Evolutionary conservation across 306 rosid species (phyloP), one percentile per base, ranked within the genome.

Genomic region (Begonia loranthoides): DNA sequence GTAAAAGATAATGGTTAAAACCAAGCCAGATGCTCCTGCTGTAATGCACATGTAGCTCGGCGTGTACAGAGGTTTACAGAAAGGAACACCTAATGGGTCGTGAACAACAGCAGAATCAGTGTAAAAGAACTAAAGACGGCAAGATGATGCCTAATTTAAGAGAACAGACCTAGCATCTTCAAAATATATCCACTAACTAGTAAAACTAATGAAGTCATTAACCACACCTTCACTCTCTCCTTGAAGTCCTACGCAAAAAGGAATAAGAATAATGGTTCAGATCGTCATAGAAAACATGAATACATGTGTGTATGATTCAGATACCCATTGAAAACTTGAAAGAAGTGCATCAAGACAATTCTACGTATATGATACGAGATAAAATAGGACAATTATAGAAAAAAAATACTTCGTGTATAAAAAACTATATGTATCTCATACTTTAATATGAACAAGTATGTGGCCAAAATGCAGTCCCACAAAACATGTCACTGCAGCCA

Each of bases 401-500:
- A n/a, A n/a, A n/a, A n/a, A n/a, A n/a, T n/a, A n/a, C n/a, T n/a
- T n/a, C n/a, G n/a, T n/a, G n/a, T n/a, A n/a, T n/a, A n/a, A n/a
- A n/a, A n/a, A n/a, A n/a, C n/a, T n/a, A n/a, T n/a, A n/a, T n/a
- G n/a, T n/a, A n/a, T 41, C 38, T 38, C 57, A 38, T 13, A 80
- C 94, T 86, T 75, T 76, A 16, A 70, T 77, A 64, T 78, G 72
- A 55, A 84, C 70, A 56, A 77, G 67, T 66, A 80, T 61, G 71
- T 78, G 94, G 58, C 87, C 86, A 70, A 60, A 84, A 48, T 68
- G 83, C 80, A 80, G 62, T 53, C 90, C 84, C 68, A 75, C 13
- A 41, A 76, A 78, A 67, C 94, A 84, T 19, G 90, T 84, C 67
- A 81, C 52, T 15, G 87, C 70, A 59, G 84, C 90, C 94, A 84